Evolutionary conservation across 768 basidiomycete genomes (phyloP), one percentile per base, ranked within the genome.

Genomic region (Cyclocybe aegerita): DNA sequence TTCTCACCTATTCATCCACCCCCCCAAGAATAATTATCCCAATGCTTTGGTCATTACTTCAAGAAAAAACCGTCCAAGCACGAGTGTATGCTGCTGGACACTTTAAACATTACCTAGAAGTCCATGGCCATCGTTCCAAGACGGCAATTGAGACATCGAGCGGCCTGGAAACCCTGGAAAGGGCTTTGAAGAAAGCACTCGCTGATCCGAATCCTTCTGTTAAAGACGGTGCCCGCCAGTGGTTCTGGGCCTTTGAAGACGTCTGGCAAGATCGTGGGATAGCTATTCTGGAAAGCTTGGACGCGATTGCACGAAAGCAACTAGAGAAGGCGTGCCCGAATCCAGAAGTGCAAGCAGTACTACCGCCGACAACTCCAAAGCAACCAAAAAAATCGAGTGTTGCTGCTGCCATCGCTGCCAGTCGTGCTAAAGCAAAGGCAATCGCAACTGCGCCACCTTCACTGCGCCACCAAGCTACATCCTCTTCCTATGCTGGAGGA

Each of bases 391-490:
- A 93, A 67, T 82, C 81, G 39, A 91, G 90, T 50, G 75, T 94
- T 48, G 86, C 90, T 36, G 90, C 93, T 7, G 83, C 90, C 16
- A 90, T 95, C 59, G 93, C 93, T 36, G 92, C 93, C 15, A 94
- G 89, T 63, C 80, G 93, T 16, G 90, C 88, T 11, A 95, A 91
- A 64, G 90, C 90, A 11, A 92, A 85, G 60, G 86, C 82, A 15
- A 90, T 90, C 53, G 89, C 91, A 2, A 85, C 77, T 31, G 88
- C 90, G 7, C 91, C 91, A 14, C 91, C 91, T 3, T 80, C 80
- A 44, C 74, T 90, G 43, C 79, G 86, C 46, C 91, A 93, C 65
- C 89, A 91, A 64, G 88, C 90, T 4, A 92, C 88, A 7, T 88
- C 90, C 43, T 73, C 79, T 11, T 75, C 88, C 32, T 81, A 88